phyloP scores from a whole-genome alignment of 805 yeast genomes.

The Kazachstania kunashirensis region DNA sequence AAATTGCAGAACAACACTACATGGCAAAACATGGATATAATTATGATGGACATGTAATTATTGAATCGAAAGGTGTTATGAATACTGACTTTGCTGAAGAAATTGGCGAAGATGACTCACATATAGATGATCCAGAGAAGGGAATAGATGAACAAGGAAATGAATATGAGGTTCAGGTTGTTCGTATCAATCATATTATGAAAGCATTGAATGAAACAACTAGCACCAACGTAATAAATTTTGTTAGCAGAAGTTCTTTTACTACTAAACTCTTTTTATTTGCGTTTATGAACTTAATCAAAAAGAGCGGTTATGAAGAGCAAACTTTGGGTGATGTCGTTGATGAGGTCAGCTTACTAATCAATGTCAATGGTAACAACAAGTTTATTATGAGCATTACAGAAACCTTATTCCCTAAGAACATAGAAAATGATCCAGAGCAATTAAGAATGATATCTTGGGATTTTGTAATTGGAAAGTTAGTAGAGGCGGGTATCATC shows the following conservation, averaged over 20 bases:
- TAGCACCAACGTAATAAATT: constrained; percentile 57
- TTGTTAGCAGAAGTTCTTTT: constrained; percentile 51
- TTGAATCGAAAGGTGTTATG: constrained; percentile 9
- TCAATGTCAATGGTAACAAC: constrained; percentile 33
- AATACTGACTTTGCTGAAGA: constrained; percentile 8
- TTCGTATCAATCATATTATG: constrained; percentile 65
- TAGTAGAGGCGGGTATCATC: constrained; percentile 71
- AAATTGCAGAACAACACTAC: constrained; percentile 65
- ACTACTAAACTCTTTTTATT: constrained; percentile 64
- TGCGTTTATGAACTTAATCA: constrained; percentile 52
- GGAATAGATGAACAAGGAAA: constrained; percentile 13
- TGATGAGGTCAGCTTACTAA: constrained; percentile 58
- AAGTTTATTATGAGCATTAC: constrained; percentile 26
- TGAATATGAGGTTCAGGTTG: constrained; percentile 38
- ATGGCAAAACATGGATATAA: constrained; percentile 29
- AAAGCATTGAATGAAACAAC: constrained; percentile 74
- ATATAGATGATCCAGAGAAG: not conserved
- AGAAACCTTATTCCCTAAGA: constrained; percentile 28
- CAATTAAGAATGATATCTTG: constrained; percentile 46
- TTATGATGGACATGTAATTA: constrained; percentile 17
- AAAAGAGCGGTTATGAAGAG: constrained; percentile 64
- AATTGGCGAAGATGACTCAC: not conserved
- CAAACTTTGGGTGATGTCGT: constrained; percentile 64
- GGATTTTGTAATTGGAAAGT: constrained; percentile 49
- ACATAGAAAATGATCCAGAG: constrained; percentile 12